Percentiles rank a stretch among this genome's conserved stretches.
Conservation (phyloP, 2,329 filamentous ascomycete genomes). For the Nakataea oryzae region DNA sequence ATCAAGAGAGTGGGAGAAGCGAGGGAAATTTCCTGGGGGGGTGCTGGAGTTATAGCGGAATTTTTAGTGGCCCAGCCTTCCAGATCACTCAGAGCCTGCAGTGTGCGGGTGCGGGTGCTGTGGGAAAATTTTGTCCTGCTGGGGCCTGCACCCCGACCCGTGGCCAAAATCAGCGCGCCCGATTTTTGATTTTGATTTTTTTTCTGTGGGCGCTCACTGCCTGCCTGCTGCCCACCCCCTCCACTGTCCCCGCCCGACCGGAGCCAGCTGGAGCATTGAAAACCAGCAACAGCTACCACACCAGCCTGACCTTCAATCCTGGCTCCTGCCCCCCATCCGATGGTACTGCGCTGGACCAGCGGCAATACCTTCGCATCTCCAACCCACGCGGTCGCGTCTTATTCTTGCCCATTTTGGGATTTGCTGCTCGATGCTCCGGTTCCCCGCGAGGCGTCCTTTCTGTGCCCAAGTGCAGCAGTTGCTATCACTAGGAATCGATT, state of each 20-base stretch:
- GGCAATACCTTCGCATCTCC: background rate
- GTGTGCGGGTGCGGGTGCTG: too few species aligned
- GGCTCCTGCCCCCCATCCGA: background rate
- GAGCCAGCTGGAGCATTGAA: too few species aligned
- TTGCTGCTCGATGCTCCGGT: background rate
- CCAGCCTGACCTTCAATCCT: background rate
- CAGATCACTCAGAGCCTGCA: background rate
- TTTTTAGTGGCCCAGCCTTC: conserved; percentile 1
- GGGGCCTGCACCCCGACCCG: background rate
- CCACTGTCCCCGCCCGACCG: background rate
- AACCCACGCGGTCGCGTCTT: background rate
- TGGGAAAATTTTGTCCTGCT: too few species aligned
- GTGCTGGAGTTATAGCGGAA: background rate
- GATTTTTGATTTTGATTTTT: background rate
- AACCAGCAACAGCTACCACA: background rate
- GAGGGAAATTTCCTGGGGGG: background rate
- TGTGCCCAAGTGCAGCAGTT: background rate
- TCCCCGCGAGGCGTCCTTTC: background rate
- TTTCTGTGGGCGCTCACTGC: too few species aligned
- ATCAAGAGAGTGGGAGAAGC: background rate
- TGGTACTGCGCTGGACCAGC: background rate
- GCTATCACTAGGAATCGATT: background rate
- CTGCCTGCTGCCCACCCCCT: too few species aligned
- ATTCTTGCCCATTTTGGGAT: background rate
- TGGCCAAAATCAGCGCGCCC: background rate